phyloP scores from a whole-genome alignment of 2,329 filamentous ascomycete genomes.

The Stagonosporopsis cucurbitacearum region DNA sequence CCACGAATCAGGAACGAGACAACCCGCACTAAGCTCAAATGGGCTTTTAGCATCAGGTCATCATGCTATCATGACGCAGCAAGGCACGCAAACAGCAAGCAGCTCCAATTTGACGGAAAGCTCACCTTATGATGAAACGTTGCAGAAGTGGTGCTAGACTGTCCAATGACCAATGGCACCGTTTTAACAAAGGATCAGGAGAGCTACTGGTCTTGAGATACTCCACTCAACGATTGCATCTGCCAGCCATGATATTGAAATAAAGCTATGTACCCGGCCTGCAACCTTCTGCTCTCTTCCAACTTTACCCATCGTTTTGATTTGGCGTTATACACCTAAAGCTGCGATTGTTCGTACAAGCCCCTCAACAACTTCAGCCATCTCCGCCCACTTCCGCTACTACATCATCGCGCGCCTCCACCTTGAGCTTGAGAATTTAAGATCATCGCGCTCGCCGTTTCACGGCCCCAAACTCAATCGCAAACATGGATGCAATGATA shows the following conservation, averaged over 20 bases:
- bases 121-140: constrained; percentile 31
- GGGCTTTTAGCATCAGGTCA: constrained; percentile 14
- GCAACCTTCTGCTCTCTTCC: constrained; percentile 1
- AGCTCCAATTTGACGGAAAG: constrained; percentile 24
- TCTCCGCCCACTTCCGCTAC: constrained; percentile 11
- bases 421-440: constrained; percentile 10
- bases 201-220: constrained; percentile 15
- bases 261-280: constrained; percentile 16
- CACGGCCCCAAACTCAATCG: constrained; percentile 1
- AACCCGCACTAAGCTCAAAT: background rate
- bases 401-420: constrained; percentile 17
- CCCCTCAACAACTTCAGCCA: constrained; percentile 7
- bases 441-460: constrained; percentile 8
- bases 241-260: constrained; percentile 9
- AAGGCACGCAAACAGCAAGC: constrained; percentile 16
- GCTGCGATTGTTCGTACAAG: background rate
- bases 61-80: constrained; percentile 19
- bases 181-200: constrained; percentile 22
- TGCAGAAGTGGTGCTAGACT: constrained; percentile 13
- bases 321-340: constrained; percentile 1
- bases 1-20: constrained; percentile 4
- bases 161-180: constrained; percentile 22
- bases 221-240: constrained; percentile 7
- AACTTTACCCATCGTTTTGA: constrained; percentile 1
- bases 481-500: constrained; percentile 35